Evolutionary conservation across 345 rosid species (phyloP).

Genomic region (Salix suchowensis): DNA sequence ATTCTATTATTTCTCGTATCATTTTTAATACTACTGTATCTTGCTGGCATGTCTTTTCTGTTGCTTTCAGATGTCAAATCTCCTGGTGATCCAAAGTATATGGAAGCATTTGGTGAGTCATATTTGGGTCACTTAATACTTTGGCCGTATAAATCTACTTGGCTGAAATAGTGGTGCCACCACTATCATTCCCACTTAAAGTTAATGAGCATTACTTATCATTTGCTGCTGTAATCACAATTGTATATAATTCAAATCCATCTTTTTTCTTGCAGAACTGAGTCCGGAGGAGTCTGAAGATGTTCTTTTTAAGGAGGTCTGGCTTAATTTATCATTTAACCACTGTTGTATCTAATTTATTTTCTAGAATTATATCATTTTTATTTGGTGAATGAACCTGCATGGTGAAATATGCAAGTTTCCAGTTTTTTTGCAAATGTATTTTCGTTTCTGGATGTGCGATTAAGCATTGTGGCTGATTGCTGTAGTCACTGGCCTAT

Average conservation of each 20-base stretch:
- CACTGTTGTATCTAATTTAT: background rate
- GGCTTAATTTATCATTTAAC: slow-evolving; percentile 10
- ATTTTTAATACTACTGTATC: background rate
- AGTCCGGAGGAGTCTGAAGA: slow-evolving; percentile 97
- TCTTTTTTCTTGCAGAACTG: slow-evolving; percentile 49
- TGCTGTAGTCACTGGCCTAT: background rate
- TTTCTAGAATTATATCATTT: background rate
- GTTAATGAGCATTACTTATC: background rate
- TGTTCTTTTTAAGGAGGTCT: slow-evolving; percentile 96
- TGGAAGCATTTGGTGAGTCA: slow-evolving; percentile 86
- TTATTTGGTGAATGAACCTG: background rate
- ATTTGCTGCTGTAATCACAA: background rate
- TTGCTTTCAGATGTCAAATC: slow-evolving; percentile 69
- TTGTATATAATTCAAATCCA: slow-evolving; percentile 6
- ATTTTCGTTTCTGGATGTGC: background rate
- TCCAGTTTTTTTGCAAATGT: background rate
- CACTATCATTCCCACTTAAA: background rate
- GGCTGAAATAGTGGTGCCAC: too few relatives aligned
- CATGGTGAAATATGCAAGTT: background rate
- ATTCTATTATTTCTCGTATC: background rate
- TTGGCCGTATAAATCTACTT: background rate
- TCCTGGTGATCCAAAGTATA: slow-evolving; percentile 69
- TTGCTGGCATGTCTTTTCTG: slow-evolving; percentile 6
- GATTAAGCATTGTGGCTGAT: background rate
- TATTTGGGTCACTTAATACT: background rate